phyloP scores from a whole-genome alignment of 2,329 filamentous ascomycete genomes.

The Hypoxylon sp. region DNA sequence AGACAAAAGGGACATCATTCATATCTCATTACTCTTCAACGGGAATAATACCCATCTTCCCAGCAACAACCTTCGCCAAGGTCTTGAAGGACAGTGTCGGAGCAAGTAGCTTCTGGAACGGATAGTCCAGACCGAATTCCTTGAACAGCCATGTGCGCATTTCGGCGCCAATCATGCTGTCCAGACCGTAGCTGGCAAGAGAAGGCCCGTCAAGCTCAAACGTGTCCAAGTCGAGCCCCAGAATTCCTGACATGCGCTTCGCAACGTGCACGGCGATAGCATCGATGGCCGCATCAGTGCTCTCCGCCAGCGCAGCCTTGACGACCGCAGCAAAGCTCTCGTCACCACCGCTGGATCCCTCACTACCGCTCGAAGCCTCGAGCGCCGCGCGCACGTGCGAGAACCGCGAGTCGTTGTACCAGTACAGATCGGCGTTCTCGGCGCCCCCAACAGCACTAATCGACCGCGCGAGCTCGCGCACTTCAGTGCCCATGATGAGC shows the following conservation, averaged over 20 bases:
- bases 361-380: constrained; percentile 16
- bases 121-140: constrained; percentile 57
- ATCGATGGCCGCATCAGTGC: constrained; percentile 12
- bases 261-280: constrained; percentile 41
- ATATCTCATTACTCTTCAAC: neutral
- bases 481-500: constrained; percentile 46
- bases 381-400: constrained; percentile 45
- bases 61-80: constrained; percentile 20
- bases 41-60: constrained; percentile 27
- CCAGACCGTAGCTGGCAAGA: constrained; percentile 55
- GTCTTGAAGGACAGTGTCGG: constrained; percentile 49
- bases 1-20: neutral
- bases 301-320: constrained; percentile 15
- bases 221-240: constrained; percentile 45
- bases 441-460: neutral
- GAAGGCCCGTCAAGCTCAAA: constrained; percentile 45
- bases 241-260: constrained; percentile 45
- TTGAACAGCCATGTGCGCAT: constrained; percentile 57
- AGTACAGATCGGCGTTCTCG: constrained; percentile 45
- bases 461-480: constrained; percentile 39
- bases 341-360: constrained; percentile 13
- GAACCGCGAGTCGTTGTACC: constrained; percentile 49
- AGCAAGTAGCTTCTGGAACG: constrained; percentile 58
- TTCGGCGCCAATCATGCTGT: constrained; percentile 58
- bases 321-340: constrained; percentile 28